These are phyloP conservation scores for Euphorbia pulcherrima DNA, from an alignment of 345 rosid genomes.

Conservation along the genomic window DNA sequence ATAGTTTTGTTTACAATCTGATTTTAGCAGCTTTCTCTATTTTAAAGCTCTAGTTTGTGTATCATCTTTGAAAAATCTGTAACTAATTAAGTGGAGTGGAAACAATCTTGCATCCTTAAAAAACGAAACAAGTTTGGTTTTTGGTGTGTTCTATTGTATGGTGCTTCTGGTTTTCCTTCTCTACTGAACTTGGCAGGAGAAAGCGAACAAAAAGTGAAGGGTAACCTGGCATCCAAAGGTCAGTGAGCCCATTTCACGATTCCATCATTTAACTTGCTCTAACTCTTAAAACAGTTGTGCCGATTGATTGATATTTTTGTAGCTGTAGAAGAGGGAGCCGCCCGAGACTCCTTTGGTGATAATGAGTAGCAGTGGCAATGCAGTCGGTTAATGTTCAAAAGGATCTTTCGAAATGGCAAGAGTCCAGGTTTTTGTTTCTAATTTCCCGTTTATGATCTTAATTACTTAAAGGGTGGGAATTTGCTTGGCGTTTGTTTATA, in stretches of 20 bases:
- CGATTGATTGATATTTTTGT: slow-evolving; percentile 17
- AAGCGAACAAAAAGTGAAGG: too few relatives aligned
- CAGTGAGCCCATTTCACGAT: neutral
- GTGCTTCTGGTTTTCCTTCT: too few relatives aligned
- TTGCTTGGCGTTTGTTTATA: neutral
- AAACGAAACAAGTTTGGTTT: too few relatives aligned
- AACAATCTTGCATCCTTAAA: too few relatives aligned
- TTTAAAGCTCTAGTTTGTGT: too few relatives aligned
- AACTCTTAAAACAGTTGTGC: neutral
- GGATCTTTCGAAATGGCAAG: slow-evolving; percentile 85
- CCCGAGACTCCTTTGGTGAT: slow-evolving; percentile 24
- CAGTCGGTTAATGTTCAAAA: slow-evolving; percentile 36
- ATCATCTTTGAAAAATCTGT: too few relatives aligned
- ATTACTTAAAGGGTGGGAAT: neutral
- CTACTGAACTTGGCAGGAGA: too few relatives aligned
- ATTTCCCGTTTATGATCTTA: neutral
- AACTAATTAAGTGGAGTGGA: too few relatives aligned
- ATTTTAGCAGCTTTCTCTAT: too few relatives aligned
- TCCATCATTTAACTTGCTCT: neutral
- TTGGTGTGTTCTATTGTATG: too few relatives aligned
- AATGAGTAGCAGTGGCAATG: slow-evolving; percentile 20
- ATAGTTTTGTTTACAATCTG: too few relatives aligned
- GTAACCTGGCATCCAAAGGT: slow-evolving; percentile 63
- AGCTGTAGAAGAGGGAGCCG: slow-evolving; percentile 35
- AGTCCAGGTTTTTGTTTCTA: slow-evolving; percentile 48